Evolutionary conservation across 108 stramenopile species (phyloP).

Genomic region (Thalassiosira profunda): DNA sequence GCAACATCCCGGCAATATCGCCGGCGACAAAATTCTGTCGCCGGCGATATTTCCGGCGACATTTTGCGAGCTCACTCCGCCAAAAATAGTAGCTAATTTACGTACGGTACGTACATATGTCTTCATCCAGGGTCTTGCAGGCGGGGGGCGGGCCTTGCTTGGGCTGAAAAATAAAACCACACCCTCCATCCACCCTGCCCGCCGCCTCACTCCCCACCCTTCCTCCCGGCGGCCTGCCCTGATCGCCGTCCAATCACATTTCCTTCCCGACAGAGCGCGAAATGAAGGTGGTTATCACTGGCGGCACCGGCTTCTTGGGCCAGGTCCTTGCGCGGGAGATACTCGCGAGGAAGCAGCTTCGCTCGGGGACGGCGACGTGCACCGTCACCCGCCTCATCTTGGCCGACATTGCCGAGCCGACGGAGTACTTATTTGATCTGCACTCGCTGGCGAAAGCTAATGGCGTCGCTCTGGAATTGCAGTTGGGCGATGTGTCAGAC

Average conservation of each 20-base stretch:
- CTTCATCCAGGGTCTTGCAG: too few species aligned
- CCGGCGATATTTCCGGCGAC: too few species aligned
- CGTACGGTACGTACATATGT: too few species aligned
- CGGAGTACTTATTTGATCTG: slow-evolving; percentile 23
- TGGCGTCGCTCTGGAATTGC: not conserved
- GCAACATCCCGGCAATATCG: too few species aligned
- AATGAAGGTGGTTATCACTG: slow-evolving; percentile 64
- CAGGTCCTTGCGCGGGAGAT: slow-evolving; percentile 54
- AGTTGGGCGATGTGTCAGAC: slow-evolving; percentile 50
- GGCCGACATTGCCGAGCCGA: slow-evolving; percentile 42
- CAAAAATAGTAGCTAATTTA: too few species aligned
- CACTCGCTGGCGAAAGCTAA: slow-evolving; percentile 8
- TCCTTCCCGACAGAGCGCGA: not conserved
- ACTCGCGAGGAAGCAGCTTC: slow-evolving; percentile 22
- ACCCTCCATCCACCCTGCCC: too few species aligned
- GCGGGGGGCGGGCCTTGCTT: too few species aligned
- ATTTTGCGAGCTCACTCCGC: too few species aligned
- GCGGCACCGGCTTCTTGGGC: slow-evolving; percentile 69
- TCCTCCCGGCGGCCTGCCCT: not conserved
- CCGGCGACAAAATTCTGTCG: too few species aligned
- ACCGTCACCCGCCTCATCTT: slow-evolving; percentile 40
- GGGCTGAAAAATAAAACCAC: too few species aligned
- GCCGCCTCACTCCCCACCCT: too few species aligned
- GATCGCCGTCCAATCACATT: not conserved
- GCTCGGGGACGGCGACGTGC: slow-evolving; percentile 17